Base-by-base conservation (phyloP, 495 filamentous ascomycete genomes). In the Penicillium longicatenatum region DNA sequence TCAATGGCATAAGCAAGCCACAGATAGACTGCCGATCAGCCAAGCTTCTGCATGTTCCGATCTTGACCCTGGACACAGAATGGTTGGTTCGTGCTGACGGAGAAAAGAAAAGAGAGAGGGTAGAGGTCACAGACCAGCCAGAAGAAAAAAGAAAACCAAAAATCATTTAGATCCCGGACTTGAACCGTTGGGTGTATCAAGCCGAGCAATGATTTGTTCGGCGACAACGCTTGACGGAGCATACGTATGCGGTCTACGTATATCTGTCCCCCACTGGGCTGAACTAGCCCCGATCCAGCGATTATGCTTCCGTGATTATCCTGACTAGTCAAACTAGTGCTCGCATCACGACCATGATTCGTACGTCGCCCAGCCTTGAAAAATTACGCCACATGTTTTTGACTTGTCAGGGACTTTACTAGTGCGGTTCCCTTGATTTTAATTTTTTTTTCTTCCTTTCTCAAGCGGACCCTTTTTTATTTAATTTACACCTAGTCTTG, bases 231-330 rank as follows among this genome's bases (percentile, higher is more conserved):
- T 26, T 17, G 46, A 68, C 50, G 55, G 57, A 54, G 59, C 57
- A 65, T 69, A 69, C 66, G 66, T 69, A 65, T 58, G 64, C 66
- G 50, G 64, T 30, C 58, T 65, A 67, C 66, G 64, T 67, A 67
- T 63, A 62, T 64, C 55, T 55, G 57, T 54, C 46, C 35, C 39
- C 50, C 35, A 33, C 35, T 42, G 37, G 55, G 46, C 26, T 44
- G 55, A 41, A 47, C 55, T 52, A 66, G 42, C 44, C 48, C 50
- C 50, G 57, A 65, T 67, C 50, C 30, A 57, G 55, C 55, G 19
- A 55, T 54, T 44, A 47, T 54, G 35, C 57, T 54, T 61, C 55
- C 4, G 48, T 47, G 50, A 54, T 60, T 54, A 51, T 35, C 43
- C 56, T 26, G 9, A 47, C 63, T 57, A 48, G 26, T 42, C n/a